Conservation (phyloP, 768 basidiomycete species). For the Pilatotrama ljubarskyi region DNA sequence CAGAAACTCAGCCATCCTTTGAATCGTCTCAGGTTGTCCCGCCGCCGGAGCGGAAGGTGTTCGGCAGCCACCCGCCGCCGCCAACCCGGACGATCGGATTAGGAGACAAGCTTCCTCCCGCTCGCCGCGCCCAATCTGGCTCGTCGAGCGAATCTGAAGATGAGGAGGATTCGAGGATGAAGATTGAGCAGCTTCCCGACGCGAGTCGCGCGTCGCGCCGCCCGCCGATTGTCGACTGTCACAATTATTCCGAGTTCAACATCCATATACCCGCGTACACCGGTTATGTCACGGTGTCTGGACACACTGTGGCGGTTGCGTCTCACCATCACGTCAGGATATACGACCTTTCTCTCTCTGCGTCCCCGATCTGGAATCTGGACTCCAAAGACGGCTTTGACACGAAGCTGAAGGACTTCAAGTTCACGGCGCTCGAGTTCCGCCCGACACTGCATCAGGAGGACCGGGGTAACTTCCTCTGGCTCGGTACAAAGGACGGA, state of each 20-base stretch:
- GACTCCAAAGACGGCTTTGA: slow-evolving; percentile 64
- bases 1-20: neutral
- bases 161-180: slow-evolving; percentile 50
- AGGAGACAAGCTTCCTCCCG: slow-evolving; percentile 69
- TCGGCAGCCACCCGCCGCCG: slow-evolving; percentile 54
- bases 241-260: slow-evolving; percentile 44
- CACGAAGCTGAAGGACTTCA: slow-evolving; percentile 58
- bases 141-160: slow-evolving; percentile 52
- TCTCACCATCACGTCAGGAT: slow-evolving; percentile 59
- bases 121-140: slow-evolving; percentile 43
- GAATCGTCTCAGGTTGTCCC: slow-evolving; percentile 1
- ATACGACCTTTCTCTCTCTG: slow-evolving; percentile 55
- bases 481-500: slow-evolving; percentile 92
- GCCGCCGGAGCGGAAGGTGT: slow-evolving; percentile 27
- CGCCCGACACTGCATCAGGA: slow-evolving; percentile 46
- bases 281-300: slow-evolving; percentile 56
- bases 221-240: slow-evolving; percentile 37
- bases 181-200: slow-evolving; percentile 63
- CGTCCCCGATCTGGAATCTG: slow-evolving; percentile 47
- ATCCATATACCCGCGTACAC: slow-evolving; percentile 57
- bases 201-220: slow-evolving; percentile 65
- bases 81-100: slow-evolving; percentile 72
- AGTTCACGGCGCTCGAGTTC: slow-evolving; percentile 79
- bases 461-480: slow-evolving; percentile 64
- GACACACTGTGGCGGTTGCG: slow-evolving; percentile 58